Evolutionary conservation across 371 early-diverging fungal species (phyloP).

Genomic region (Encephalitozoon cuniculi): DNA sequence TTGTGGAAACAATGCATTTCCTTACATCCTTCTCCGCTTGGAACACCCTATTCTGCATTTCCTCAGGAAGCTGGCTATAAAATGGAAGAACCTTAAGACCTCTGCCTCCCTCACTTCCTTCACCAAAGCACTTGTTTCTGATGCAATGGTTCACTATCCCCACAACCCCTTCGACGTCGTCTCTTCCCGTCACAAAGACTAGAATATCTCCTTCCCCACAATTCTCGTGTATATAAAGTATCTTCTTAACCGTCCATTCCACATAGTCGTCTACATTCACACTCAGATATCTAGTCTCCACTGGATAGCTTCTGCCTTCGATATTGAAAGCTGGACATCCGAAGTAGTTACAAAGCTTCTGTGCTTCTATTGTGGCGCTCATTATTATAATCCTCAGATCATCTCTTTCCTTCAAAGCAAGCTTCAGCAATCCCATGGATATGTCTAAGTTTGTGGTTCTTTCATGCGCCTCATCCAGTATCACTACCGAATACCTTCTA

Average conservation of each 20-base stretch:
- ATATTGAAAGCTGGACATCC: slow-evolving; percentile 67
- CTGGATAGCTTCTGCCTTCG: slow-evolving; percentile 72
- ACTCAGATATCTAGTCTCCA: slow-evolving; percentile 60
- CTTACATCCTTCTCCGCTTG: slow-evolving; percentile 15
- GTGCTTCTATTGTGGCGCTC: slow-evolving; percentile 72
- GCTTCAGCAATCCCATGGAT: slow-evolving; percentile 35
- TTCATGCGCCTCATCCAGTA: slow-evolving; percentile 55
- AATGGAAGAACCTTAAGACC: slow-evolving; percentile 7
- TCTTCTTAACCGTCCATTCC: slow-evolving; percentile 22
- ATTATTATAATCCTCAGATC: slow-evolving; percentile 63
- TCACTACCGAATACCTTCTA: slow-evolving; percentile 27
- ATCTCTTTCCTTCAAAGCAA: slow-evolving; percentile 18
- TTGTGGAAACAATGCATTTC: slow-evolving; percentile 54
- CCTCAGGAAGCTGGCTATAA: slow-evolving; percentile 56
- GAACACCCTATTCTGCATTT: slow-evolving; percentile 45
- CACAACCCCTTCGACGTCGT: slow-evolving; percentile 33
- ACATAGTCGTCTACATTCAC: slow-evolving; percentile 37
- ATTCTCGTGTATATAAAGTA: slow-evolving; percentile 6
- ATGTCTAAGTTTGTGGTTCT: slow-evolving; percentile 37
- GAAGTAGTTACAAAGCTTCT: slow-evolving; percentile 67
- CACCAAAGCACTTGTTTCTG: not conserved
- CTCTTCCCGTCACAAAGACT: slow-evolving; percentile 51
- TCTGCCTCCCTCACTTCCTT: not conserved
- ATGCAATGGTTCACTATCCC: not conserved
- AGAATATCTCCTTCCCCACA: slow-evolving; percentile 38